Evolutionary conservation across 176 grass and related monocot genomes (phyloP).

Genomic region (Eragrostis nindensis): DNA sequence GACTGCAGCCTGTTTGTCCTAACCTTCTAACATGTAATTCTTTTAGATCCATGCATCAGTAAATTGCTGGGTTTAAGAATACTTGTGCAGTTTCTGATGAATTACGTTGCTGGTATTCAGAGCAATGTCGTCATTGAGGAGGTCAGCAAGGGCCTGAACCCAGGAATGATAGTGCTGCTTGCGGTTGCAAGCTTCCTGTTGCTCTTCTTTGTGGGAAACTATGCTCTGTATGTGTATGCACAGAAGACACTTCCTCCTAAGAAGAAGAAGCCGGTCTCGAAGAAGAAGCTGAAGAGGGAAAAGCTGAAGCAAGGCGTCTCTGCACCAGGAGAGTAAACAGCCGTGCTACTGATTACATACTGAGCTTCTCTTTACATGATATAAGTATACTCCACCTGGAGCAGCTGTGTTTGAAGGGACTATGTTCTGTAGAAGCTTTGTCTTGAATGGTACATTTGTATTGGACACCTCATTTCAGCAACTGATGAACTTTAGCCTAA

Average conservation of each 20-base stretch:
- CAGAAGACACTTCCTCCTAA: constrained; percentile 85
- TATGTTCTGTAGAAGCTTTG: constrained; percentile 47
- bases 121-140: constrained; percentile 84
- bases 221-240: constrained; percentile 78
- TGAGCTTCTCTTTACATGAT: constrained; percentile 36
- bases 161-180: constrained; percentile 88
- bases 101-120: constrained; percentile 35
- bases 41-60: background rate
- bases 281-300: constrained; percentile 98
- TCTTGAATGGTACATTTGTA: constrained; percentile 47
- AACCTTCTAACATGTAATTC: background rate
- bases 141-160: constrained; percentile 81
- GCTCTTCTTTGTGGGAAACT: constrained; percentile 89
- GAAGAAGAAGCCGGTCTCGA: constrained; percentile 94
- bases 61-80: background rate
- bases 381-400: constrained; percentile 26
- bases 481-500: constrained; percentile 43
- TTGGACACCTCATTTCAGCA: constrained; percentile 38
- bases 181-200: constrained; percentile 69
- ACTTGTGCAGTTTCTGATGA: constrained; percentile 20
- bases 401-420: background rate
- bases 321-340: constrained; percentile 77
- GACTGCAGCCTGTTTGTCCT: background rate
- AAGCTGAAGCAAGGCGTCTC: constrained; percentile 95
- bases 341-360: constrained; percentile 18